Evolutionary conservation across 2,329 filamentous ascomycete genomes (phyloP), one percentile per base, ranked within the genome.

Genomic region (Pyrenophora graminea): DNA sequence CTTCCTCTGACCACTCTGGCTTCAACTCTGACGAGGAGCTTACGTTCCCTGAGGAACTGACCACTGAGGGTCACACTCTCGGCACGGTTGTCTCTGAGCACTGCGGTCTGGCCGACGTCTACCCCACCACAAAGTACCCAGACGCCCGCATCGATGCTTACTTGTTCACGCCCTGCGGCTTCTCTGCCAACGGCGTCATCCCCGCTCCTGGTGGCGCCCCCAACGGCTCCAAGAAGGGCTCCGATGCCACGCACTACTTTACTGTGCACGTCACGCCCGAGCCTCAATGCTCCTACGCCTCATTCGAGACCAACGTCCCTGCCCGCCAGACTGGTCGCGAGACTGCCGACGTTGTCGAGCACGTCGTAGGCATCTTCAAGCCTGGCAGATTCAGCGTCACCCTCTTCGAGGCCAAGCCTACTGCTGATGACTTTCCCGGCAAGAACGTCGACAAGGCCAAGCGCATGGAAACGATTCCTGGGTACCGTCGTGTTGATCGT

Each of bases 201-300:
- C 94, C 94, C 6, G 87, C 91, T 41, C 86, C 90, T 0, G 78
- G 67, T 17, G 68, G 67, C 30, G 71, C 82, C 12, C 78, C 80
- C 53, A 73, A 72, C 32, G 69, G 68, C 18, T 69, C 77, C 30
- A 79, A 75, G 53, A 71, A 70, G 36, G 66, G 68, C 36, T 73
- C 69, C 6, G 68, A 72, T 39, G 66, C 68, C 10, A 73, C 70
- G 1, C 91, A 97, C 76, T 99, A 99, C 78, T 99, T 97, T 77
- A 99, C 93, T 1, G 94, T 99, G 19, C 94, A 99, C 70, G 94
- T 99, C 61, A 99, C 94, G 0, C 94, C 94, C 0, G 94, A 99
- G 80, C 91, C 93, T 12, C 86, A 96, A 67, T 99, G 93, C 80
- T 97, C 92, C 4, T 99, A 96, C 73, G 94, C 94, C 31, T 97